Base-by-base conservation (phyloP, 2,329 filamentous ascomycete genomes). In the Claviceps digitariae region DNA sequence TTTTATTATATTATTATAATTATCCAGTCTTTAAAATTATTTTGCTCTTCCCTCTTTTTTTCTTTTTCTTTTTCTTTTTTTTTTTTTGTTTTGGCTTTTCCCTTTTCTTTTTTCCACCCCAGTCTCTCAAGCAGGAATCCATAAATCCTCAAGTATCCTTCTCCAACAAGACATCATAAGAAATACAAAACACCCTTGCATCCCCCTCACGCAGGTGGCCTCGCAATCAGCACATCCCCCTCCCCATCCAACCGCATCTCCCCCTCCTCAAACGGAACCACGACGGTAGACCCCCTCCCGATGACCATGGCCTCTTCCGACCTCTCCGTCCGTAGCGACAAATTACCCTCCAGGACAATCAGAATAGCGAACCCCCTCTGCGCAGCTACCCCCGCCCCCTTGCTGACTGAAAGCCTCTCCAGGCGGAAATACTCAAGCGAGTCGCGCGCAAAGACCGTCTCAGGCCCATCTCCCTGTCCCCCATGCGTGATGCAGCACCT, bases 341-440 rank as follows among this genome's bases (percentile, higher is more conserved):
- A 9, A 13, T 47, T 9, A 1, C 45, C 45, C 17, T 47, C 45
- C 17, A 47, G 8, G 9, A 47, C 45, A 12, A 47, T 47, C 25
- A 47, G 12, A 17, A 47, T 12, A 9, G 45, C 45, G 1, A 47
- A 47, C 7, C 27, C 45, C 9, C 5, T 17, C 45, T 47, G 15
- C 25, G 45, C 8, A 4, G n/a, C 12, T 17, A 7, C 27, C 8
- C 3, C 23, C 23, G 25, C 20, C 3, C 48, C 55, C 3, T 50
- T 44, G n/a, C n/a, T n/a, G 15, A 60, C 52, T 1, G 41, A 20
- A 13, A 52, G 23, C 21, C 56, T 50, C 36, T 59, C 58, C 8
- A 60, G 38, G 5, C 41, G 47, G 31, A 59, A 60, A 46, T 60
- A 60, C 27, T 55, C 51, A 0, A 36, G 27, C n/a, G 57, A 58